Conservation (phyloP, 2,329 filamentous ascomycete species). For the Trichoderma arundinaceum region DNA sequence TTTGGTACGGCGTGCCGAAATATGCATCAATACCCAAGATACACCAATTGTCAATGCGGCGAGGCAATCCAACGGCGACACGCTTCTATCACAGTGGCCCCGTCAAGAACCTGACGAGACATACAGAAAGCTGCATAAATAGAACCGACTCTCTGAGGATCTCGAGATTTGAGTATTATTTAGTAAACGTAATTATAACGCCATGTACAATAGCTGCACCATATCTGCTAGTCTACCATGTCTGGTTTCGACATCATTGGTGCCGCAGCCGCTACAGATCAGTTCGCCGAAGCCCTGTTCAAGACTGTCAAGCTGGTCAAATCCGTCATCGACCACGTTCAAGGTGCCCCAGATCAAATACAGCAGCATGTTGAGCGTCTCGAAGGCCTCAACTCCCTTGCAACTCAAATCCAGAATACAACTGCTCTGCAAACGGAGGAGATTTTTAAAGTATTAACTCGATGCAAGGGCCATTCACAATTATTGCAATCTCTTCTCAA, state of each 20-base stretch:
- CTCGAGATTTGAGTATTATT: neutral
- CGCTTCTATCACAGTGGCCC: neutral
- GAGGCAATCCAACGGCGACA: slow-evolving; percentile 1
- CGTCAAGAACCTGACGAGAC: neutral
- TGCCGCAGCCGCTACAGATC: neutral
- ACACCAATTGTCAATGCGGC: too few relatives aligned
- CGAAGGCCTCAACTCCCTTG: neutral
- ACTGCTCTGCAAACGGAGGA: slow-evolving; percentile 1
- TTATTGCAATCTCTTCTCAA: neutral
- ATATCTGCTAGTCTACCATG: neutral
- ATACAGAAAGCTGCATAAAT: neutral
- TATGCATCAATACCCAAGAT: too few relatives aligned
- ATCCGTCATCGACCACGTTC: neutral
- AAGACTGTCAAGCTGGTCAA: slow-evolving; percentile 5
- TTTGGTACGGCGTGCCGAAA: too few relatives aligned
- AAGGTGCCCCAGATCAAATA: neutral
- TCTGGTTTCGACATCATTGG: neutral
- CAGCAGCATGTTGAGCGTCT: neutral
- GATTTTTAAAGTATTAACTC: neutral
- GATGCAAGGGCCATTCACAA: neutral
- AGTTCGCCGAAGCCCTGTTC: neutral
- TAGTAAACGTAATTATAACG: too few relatives aligned
- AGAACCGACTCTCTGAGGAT: too few relatives aligned
- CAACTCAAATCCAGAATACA: neutral
- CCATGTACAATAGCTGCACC: too few relatives aligned